Evolutionary conservation across 768 basidiomycete genomes (phyloP).

Genomic region (Suillus weaverae): DNA sequence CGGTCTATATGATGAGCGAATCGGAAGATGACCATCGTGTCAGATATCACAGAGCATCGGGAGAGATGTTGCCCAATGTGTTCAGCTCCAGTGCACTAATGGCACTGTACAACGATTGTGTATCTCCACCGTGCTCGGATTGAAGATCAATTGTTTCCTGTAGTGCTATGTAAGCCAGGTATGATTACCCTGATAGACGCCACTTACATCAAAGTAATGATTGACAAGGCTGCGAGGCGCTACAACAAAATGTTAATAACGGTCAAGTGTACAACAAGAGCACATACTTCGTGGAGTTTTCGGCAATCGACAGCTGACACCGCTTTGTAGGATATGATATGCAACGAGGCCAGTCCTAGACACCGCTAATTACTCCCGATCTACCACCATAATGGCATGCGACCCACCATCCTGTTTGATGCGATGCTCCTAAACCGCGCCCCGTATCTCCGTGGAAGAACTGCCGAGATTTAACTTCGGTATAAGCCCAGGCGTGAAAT

Average conservation of each 20-base stretch:
- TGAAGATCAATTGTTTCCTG: constrained; percentile 74
- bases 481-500: not conserved
- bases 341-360: constrained; percentile 85
- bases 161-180: not conserved
- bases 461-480: constrained; percentile 35
- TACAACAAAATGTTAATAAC: constrained; percentile 30
- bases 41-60: constrained; percentile 56
- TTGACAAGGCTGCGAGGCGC: constrained; percentile 84
- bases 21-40: not conserved
- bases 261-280: not conserved
- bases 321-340: constrained; percentile 89
- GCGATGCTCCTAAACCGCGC: constrained; percentile 91
- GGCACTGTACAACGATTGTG: constrained; percentile 59
- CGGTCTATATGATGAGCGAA: not conserved
- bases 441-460: constrained; percentile 97
- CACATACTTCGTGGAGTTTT: constrained; percentile 89
- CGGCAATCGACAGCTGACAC: constrained; percentile 84
- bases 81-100: constrained; percentile 56
- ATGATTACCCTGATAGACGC: not conserved
- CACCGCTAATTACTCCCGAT: not conserved
- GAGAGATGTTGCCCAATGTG: constrained; percentile 68
- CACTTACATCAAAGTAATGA: constrained; percentile 91
- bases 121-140: constrained; percentile 77
- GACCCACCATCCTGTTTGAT: constrained; percentile 93
- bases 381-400: not conserved